A percentile compares a stretch with the other conserved stretches of the same genome.
Conservation (phyloP, 2,329 filamentous ascomycete genomes). For the Lachnellula suecica region DNA sequence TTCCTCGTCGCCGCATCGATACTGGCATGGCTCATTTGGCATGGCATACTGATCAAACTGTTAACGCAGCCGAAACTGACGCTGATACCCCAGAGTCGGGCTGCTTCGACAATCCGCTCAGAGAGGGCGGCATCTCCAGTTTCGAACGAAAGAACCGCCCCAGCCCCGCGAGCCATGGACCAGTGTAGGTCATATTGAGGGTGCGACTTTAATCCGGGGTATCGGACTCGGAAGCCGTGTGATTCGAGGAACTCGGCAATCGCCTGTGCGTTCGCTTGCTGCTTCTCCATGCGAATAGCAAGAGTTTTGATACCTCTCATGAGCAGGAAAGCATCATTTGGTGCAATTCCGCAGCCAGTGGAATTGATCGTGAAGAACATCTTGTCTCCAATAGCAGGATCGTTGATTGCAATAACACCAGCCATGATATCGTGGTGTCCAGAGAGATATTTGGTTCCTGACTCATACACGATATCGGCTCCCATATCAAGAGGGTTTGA, state of each 20-base stretch:
- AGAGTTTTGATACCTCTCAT: conserved; percentile 96
- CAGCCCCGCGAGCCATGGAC: conserved; percentile 91
- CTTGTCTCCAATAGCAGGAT: conserved; percentile 76
- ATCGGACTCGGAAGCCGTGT: conserved; percentile 91
- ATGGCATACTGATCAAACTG: conserved; percentile 98
- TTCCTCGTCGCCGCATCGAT: conserved; percentile 92
- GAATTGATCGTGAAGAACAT: conserved; percentile 98
- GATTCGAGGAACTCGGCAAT: conserved; percentile 91
- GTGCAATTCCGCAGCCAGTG: conserved; percentile 88
- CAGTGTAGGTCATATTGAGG: conserved; percentile 96
- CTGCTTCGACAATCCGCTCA: conserved; percentile 91
- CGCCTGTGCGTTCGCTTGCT: conserved; percentile 85
- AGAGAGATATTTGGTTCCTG: conserved; percentile 95
- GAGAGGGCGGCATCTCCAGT: conserved; percentile 82
- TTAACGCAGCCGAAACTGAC: conserved; percentile 99
- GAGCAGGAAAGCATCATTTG: conserved; percentile 94
- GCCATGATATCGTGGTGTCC: conserved; percentile 99
- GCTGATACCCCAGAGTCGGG: conserved; percentile 89
- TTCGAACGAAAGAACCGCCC: conserved; percentile 93
- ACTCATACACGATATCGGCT: conserved; percentile 96
- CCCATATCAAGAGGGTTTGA: conserved; percentile 92
- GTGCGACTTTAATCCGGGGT: conserved; percentile 90
- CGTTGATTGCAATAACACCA: conserved; percentile 90
- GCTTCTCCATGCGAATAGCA: conserved; percentile 97
- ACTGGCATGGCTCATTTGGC: conserved; percentile 98